Evolutionary conservation across 169 alveolate genomes (phyloP).

Genomic region (Amoebophrya sp.): DNA sequence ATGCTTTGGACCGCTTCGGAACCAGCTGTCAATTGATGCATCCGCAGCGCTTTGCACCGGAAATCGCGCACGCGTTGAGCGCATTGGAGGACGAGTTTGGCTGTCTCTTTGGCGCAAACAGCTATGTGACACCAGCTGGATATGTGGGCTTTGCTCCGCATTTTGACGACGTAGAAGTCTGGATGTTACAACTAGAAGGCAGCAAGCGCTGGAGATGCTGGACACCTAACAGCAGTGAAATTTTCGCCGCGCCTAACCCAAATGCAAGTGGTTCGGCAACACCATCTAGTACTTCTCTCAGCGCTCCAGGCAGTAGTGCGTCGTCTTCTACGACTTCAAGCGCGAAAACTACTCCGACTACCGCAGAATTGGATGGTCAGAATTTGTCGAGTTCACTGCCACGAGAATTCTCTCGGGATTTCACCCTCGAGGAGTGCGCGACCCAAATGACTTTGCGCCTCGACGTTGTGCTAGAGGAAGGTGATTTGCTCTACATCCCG

Average conservation of each 20-base stretch:
- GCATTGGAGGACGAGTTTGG: conserved; percentile 36
- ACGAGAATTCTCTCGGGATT: background rate
- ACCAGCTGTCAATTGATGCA: conserved; percentile 34
- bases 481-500: conserved; percentile 31
- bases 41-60: conserved; percentile 28
- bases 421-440: conserved; percentile 13
- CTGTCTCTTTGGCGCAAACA: conserved; percentile 25
- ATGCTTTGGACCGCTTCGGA: conserved; percentile 22
- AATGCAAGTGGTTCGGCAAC: too few relatives aligned
- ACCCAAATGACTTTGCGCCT: background rate
- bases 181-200: conserved; percentile 34
- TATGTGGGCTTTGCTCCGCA: conserved; percentile 35
- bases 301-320: background rate
- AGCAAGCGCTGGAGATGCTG: conserved; percentile 33
- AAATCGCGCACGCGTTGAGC: background rate
- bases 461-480: conserved; percentile 31
- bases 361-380: background rate
- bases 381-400: background rate
- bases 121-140: conserved; percentile 33
- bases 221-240: background rate
- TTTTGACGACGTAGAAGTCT: conserved; percentile 34
- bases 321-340: background rate
- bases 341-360: background rate
- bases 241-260: background rate
- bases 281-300: background rate